A percentile compares a stretch with the other conserved stretches of the same genome.
phyloP scores from a whole-genome alignment of 176 grass and related monocot genomes.

The Poa pratensis region DNA sequence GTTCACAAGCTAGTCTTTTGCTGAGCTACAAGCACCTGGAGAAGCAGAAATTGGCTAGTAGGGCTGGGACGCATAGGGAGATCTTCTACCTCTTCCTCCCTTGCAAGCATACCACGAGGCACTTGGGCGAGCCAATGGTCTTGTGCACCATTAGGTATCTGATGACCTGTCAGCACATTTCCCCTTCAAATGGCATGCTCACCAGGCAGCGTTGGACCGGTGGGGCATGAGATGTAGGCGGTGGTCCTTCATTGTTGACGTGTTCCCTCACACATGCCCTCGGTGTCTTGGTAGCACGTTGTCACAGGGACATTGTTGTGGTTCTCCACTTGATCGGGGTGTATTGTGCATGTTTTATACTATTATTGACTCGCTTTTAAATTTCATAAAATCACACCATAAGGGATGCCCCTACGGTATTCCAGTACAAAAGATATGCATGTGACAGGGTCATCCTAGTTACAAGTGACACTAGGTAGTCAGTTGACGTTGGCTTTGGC shows the following conservation, averaged over 20 bases:
- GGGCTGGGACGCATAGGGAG: background rate
- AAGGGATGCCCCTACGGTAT: background rate
- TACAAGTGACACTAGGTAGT: background rate
- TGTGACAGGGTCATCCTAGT: background rate
- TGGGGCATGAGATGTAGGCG: too few relatives aligned
- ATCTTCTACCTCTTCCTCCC: background rate
- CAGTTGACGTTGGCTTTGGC: background rate
- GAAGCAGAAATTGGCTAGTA: background rate
- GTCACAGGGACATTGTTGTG: background rate
- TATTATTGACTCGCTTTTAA: too few relatives aligned
- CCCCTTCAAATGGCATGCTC: background rate
- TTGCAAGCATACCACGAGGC: background rate
- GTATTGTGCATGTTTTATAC: too few relatives aligned
- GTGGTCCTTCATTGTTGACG: background rate
- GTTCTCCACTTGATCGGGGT: background rate
- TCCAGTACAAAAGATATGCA: background rate
- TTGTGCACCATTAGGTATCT: background rate
- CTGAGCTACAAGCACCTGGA: background rate
- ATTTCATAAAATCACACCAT: too few relatives aligned
- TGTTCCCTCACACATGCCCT: background rate
- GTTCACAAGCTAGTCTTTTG: background rate
- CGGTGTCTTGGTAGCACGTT: background rate
- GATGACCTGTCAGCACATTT: background rate
- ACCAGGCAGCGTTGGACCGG: background rate
- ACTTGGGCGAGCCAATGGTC: background rate